Conservation (phyloP, 305 asterid species). For the Fraxinus angustifolia region DNA sequence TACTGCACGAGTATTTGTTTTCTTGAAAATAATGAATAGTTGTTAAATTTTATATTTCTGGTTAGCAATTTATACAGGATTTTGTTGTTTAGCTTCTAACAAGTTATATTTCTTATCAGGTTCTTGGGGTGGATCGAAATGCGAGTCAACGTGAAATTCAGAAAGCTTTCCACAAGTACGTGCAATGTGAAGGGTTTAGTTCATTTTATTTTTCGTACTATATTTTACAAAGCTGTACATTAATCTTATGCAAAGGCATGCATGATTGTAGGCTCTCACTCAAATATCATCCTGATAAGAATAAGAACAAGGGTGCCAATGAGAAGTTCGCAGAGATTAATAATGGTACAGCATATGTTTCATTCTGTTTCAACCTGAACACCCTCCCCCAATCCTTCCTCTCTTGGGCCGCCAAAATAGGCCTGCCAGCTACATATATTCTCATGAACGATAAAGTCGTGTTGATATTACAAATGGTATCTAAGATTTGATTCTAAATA, state of each 20-base stretch:
- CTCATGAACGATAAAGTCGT: not conserved
- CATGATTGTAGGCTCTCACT: slow-evolving; percentile 66
- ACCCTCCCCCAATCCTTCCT: not conserved
- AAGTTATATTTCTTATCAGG: slow-evolving; percentile 39
- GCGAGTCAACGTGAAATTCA: slow-evolving; percentile 89
- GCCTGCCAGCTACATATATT: not conserved
- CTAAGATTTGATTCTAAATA: not conserved
- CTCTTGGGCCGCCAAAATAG: not conserved
- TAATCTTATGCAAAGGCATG: not conserved
- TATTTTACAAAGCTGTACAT: not conserved
- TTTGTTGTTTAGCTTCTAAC: slow-evolving; percentile 18
- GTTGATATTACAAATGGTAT: not conserved
- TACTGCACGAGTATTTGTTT: not conserved
- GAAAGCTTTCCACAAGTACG: slow-evolving; percentile 96
- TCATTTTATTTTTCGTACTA: not conserved
- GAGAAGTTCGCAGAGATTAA: slow-evolving; percentile 90
- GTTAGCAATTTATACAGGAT: not conserved
- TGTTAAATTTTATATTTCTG: not conserved
- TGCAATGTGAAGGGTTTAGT: slow-evolving; percentile 3
- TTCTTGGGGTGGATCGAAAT: slow-evolving; percentile 75
- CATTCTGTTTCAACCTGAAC: not conserved
- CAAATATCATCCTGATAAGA: slow-evolving; percentile 94
- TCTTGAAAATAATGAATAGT: not conserved
- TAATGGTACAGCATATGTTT: slow-evolving; percentile 48
- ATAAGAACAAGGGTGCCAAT: slow-evolving; percentile 87